phyloP scores from a whole-genome alignment of 2,329 filamentous ascomycete genomes.

The Pestalotiopsis sp. region DNA sequence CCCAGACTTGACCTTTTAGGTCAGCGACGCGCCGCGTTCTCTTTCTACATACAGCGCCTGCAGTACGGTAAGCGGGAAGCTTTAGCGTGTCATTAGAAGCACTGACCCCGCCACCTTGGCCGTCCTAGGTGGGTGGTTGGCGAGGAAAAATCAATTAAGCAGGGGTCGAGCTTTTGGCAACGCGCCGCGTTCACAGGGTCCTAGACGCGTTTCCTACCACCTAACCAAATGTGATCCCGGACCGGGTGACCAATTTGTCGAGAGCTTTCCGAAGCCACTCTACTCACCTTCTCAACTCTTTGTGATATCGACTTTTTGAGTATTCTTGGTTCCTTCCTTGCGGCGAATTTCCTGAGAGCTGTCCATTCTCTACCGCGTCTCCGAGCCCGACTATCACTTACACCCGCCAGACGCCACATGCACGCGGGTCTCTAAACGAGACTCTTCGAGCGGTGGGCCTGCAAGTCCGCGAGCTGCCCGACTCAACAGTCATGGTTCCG shows the following conservation, averaged over 20 bases:
- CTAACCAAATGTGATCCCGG: not conserved
- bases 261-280: not conserved
- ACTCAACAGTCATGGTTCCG: conserved; percentile 42
- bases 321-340: not conserved
- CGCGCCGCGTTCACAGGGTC: conserved; percentile 8
- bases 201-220: conserved; percentile 1
- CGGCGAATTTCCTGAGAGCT: not conserved
- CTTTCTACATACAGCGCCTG: not conserved
- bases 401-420: conserved; percentile 7
- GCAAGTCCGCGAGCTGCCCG: conserved; percentile 24
- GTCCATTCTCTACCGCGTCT: not conserved
- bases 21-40: not conserved
- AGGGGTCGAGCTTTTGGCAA: conserved; percentile 6
- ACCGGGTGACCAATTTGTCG: conserved; percentile 4
- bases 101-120: not conserved
- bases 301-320: not conserved
- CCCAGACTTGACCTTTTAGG: not conserved
- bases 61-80: not conserved
- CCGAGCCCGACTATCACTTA: not conserved
- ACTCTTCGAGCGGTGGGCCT: conserved; percentile 24
- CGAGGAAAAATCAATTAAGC: conserved; percentile 12
- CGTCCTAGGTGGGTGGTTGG: conserved; percentile 2
- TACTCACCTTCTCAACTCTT: conserved; percentile 1
- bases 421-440: not conserved
- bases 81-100: not conserved